Evolutionary conservation across 2,329 filamentous ascomycete species (phyloP).

Genomic region (Penicillium glabrum): DNA sequence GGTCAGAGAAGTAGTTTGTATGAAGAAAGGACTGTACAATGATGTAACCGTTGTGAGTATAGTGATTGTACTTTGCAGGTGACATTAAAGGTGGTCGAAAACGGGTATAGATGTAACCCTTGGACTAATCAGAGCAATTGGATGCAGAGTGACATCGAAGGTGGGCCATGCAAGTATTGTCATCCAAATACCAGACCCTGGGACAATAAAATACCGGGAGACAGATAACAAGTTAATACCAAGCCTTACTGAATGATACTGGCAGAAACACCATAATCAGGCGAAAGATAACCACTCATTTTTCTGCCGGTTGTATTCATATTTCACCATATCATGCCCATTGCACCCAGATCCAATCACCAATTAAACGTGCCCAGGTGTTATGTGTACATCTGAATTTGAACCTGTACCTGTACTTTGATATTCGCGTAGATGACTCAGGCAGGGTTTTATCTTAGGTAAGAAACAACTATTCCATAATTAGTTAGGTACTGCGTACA

Average conservation of each 20-base stretch:
- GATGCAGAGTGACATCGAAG: not conserved
- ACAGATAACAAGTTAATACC: not conserved
- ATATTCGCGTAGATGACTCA: not conserved
- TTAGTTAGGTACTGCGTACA: no score
- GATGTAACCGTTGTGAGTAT: constrained; percentile 18
- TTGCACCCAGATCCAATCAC: not conserved
- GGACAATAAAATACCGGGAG: not conserved
- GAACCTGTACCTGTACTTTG: no score
- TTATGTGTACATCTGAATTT: not conserved
- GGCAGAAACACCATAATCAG: not conserved
- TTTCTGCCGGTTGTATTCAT: not conserved
- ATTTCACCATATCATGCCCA: not conserved
- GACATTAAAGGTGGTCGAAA: constrained; percentile 11
- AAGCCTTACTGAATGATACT: not conserved
- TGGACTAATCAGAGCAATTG: not conserved
- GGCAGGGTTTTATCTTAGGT: not conserved
- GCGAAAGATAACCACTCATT: not conserved
- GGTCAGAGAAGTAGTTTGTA: constrained; percentile 4
- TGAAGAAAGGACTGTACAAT: constrained; percentile 4
- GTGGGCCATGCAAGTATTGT: not conserved
- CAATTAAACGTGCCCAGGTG: no score
- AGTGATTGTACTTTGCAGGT: constrained; percentile 6
- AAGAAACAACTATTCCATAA: not conserved
- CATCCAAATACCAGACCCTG: not conserved
- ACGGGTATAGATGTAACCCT: constrained; percentile 2